Conservation (phyloP, 257 asterid species). For the Phtheirospermum japonicum region DNA sequence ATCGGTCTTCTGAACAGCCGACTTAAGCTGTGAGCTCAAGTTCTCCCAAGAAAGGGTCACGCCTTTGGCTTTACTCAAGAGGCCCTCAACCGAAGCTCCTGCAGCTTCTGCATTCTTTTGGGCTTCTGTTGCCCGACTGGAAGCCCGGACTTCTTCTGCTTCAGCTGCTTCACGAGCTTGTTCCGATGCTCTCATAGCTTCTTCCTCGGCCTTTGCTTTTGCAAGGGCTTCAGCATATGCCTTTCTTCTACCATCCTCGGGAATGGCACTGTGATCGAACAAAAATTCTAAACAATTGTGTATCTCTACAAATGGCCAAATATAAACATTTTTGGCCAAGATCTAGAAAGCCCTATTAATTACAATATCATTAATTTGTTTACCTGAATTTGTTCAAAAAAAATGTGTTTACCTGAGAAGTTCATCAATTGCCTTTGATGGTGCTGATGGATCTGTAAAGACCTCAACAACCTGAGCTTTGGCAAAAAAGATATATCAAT, state of each 20-base stretch:
- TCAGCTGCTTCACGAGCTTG: slow-evolving; percentile 46
- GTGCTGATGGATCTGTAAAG: slow-evolving; percentile 77
- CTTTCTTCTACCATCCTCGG: slow-evolving; percentile 85
- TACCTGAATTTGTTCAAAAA: no score
- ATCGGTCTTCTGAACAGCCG: slow-evolving; percentile 41
- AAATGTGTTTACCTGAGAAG: slow-evolving; percentile 55
- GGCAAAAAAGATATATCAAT: slow-evolving; percentile 8
- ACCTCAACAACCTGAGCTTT: slow-evolving; percentile 75
- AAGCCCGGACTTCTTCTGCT: slow-evolving; percentile 41
- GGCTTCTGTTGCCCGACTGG: slow-evolving; percentile 48
- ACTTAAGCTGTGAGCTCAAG: slow-evolving; percentile 51
- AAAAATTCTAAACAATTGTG: not conserved
- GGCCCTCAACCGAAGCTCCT: slow-evolving; percentile 51
- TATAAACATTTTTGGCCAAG: not conserved
- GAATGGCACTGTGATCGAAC: slow-evolving; percentile 52
- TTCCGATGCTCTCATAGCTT: slow-evolving; percentile 53
- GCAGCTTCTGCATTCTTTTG: slow-evolving; percentile 56
- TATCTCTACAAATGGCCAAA: not conserved
- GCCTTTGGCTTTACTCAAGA: slow-evolving; percentile 64
- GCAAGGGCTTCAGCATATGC: slow-evolving; percentile 67
- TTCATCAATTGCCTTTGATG: slow-evolving; percentile 51
- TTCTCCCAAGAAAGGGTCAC: slow-evolving; percentile 47
- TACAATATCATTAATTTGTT: no score
- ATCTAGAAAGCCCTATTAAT: no score
- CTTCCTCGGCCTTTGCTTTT: slow-evolving; percentile 65